Evolutionary conservation across 768 basidiomycete species (phyloP).

Genomic region (Lenzites betulinus): DNA sequence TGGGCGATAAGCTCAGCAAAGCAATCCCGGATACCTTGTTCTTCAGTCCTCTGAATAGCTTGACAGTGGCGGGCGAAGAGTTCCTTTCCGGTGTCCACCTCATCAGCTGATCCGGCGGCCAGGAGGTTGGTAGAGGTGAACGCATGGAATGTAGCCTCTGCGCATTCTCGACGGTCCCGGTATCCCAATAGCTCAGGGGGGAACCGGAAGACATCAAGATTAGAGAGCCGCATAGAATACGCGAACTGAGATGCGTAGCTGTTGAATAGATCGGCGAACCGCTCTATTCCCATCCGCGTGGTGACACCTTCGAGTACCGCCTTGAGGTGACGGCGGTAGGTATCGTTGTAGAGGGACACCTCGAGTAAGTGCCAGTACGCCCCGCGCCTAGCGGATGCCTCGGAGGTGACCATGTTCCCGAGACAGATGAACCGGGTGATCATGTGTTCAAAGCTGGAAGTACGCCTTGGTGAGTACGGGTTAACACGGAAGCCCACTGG

Average conservation of each 20-base stretch:
- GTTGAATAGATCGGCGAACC: slow-evolving; percentile 67
- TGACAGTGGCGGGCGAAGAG: slow-evolving; percentile 66
- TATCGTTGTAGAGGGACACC: slow-evolving; percentile 48
- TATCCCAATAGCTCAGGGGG: slow-evolving; percentile 81
- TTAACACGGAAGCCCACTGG: not conserved
- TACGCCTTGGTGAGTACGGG: not conserved
- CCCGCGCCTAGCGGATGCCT: slow-evolving; percentile 73
- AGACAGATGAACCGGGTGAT: slow-evolving; percentile 70
- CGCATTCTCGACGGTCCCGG: slow-evolving; percentile 61
- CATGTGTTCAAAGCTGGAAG: slow-evolving; percentile 39
- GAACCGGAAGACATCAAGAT: slow-evolving; percentile 55
- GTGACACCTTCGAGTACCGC: slow-evolving; percentile 64
- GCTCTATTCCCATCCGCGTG: slow-evolving; percentile 62
- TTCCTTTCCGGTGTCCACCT: slow-evolving; percentile 39
- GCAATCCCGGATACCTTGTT: slow-evolving; percentile 59
- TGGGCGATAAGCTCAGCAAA: slow-evolving; percentile 73
- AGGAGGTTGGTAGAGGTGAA: slow-evolving; percentile 72
- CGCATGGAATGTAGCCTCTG: slow-evolving; percentile 62
- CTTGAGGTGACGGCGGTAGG: slow-evolving; percentile 42
- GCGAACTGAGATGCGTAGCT: slow-evolving; percentile 80
- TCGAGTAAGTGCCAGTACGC: slow-evolving; percentile 91
- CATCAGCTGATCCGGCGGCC: slow-evolving; percentile 36
- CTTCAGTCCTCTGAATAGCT: slow-evolving; percentile 48
- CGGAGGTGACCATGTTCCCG: slow-evolving; percentile 78
- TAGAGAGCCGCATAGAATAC: slow-evolving; percentile 55